Percentiles rank a stretch among this genome's conserved stretches.
phyloP scores from a whole-genome alignment of 306 rosid species.

The Castanea sativa region DNA sequence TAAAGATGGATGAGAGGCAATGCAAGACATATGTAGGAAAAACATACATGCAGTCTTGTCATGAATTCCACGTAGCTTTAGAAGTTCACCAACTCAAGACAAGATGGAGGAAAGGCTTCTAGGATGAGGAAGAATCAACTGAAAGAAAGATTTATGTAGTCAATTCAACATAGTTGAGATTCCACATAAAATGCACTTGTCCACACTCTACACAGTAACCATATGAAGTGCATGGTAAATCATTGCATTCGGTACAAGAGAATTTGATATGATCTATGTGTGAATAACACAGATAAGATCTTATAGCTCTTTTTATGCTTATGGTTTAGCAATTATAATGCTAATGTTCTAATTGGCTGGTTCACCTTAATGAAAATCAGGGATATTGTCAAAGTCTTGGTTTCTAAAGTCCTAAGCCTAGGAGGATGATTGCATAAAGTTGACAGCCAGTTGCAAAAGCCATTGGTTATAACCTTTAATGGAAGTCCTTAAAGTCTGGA shows the following conservation, averaged over 20 bases:
- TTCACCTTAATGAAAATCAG: not conserved
- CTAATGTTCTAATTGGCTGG: not conserved
- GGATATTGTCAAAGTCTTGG: not conserved
- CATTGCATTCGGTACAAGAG: not conserved
- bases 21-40: too few relatives aligned
- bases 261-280: not conserved
- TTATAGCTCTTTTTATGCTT: not conserved
- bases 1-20: too few relatives aligned
- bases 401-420: not conserved
- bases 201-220: not conserved
- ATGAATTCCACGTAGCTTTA: too few relatives aligned
- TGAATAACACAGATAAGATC: not conserved
- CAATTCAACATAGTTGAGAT: not conserved
- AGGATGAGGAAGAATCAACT: too few relatives aligned
- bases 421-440: not conserved
- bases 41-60: too few relatives aligned
- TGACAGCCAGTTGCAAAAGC: not conserved
- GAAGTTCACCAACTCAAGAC: too few relatives aligned
- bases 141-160: not conserved
- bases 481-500: not conserved
- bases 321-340: not conserved
- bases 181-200: too few relatives aligned
- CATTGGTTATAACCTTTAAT: too few relatives aligned
- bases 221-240: not conserved
- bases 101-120: too few relatives aligned